Percentiles rank a stretch among this genome's conserved stretches.
Conservation (phyloP, 768 basidiomycete genomes). For the Phylloporus rhodoxanthus region DNA sequence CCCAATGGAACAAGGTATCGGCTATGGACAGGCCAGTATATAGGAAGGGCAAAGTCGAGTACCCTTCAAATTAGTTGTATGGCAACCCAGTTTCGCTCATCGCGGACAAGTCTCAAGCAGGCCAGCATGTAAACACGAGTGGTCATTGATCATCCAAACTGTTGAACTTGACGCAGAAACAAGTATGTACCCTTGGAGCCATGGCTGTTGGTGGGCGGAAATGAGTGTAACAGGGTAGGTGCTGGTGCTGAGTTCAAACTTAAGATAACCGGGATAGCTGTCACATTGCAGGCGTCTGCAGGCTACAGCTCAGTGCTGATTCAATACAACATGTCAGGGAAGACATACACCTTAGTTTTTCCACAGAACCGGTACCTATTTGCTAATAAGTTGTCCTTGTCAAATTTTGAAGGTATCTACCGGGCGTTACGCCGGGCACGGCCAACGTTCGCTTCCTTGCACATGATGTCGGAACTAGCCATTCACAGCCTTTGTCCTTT, state of each 20-base stretch:
- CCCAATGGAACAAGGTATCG: no score
- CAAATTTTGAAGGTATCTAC: not conserved
- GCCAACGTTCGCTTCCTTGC: not conserved
- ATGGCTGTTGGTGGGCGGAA: not conserved
- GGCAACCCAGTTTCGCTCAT: no score
- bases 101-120: no score
- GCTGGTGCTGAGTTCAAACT: not conserved
- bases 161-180: not conserved
- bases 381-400: not conserved
- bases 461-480: not conserved
- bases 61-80: not conserved
- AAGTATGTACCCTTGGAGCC: not conserved
- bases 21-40: no score
- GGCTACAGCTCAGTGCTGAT: not conserved
- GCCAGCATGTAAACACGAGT: no score
- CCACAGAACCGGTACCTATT: not conserved
- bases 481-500: slow-evolving; percentile 1
- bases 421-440: not conserved
- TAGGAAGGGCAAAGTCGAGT: no score
- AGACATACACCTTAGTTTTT: not conserved
- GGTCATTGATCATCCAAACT: not conserved
- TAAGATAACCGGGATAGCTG: not conserved
- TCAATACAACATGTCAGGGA: not conserved
- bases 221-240: not conserved
- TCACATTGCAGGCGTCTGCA: not conserved